These are phyloP conservation scores for Monosporozyma aerobia DNA, from an alignment of 805 yeast genomes.

Conservation along the genomic window DNA sequence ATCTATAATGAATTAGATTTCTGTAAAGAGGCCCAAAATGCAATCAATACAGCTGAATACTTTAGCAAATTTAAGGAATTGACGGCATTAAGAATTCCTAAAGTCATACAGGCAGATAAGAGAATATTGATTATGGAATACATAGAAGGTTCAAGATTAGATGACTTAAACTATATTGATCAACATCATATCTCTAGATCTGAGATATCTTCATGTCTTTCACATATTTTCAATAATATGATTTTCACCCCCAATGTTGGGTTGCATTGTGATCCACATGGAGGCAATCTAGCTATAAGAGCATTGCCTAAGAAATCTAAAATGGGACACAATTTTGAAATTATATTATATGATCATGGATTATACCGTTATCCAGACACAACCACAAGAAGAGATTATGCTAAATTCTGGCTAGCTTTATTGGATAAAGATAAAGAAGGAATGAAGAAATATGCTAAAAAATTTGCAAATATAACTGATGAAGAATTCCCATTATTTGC, in stretches of 20 bases:
- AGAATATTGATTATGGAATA: conserved; percentile 84
- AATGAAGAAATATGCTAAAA: conserved; percentile 67
- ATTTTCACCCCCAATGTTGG: conserved; percentile 88
- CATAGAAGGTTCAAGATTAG: conserved; percentile 73
- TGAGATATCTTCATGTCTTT: conserved; percentile 73
- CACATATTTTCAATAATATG: conserved; percentile 91
- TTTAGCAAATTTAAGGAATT: conserved; percentile 43
- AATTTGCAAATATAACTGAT: conserved; percentile 69
- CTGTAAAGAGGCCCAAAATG: conserved; percentile 75
- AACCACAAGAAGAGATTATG: conserved; percentile 69
- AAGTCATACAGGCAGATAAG: conserved; percentile 52
- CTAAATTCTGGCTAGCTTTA: conserved; percentile 87
- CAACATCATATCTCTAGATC: conserved; percentile 57
- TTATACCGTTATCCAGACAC: conserved; percentile 77
- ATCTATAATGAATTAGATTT: conserved; percentile 90
- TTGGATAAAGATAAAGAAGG: conserved; percentile 55
- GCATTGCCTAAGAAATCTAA: conserved; percentile 8
- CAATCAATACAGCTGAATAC: conserved; percentile 57
- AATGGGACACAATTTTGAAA: conserved; percentile 72
- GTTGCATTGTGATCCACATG: conserved; percentile 97
- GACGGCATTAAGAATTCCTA: conserved; percentile 78
- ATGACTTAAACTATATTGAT: conserved; percentile 58
- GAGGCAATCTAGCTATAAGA: conserved; percentile 87
- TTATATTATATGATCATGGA: conserved; percentile 90
- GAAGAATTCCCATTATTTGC: conserved; percentile 77